Evolutionary conservation across 1,139 yeast genomes (phyloP), one percentile per base, ranked within the genome.

Genomic region (Pichia cactophila): DNA sequence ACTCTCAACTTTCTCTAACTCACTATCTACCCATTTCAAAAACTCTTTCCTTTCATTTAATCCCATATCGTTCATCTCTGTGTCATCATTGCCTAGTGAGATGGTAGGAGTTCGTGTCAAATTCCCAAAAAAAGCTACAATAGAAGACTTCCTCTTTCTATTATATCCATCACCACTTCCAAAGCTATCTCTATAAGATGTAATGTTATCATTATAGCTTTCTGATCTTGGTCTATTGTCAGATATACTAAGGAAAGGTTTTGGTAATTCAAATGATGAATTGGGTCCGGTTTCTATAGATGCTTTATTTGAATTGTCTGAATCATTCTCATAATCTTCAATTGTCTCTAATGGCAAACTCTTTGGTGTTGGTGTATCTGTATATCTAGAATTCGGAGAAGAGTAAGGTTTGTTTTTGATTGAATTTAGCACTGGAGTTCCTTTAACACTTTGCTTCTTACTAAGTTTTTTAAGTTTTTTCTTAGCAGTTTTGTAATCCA

Each of bases 401-500:
- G 23, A n/a, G 23, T 16, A 35, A 4, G 23, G 1, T 23, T 23
- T 23, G 23, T 23, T 23, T 23, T 5, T 23, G 5, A 5, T 23
- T 23, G 23, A 23, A 23, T 23, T 23, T 23, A 23, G 23, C 23
- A 23, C 23, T 20, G 55, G 49, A 6, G 52, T 48, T 26, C 41
- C 37, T 36, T 44, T 46, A 16, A 40, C 26, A 31, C 57, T 57
- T 26, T 60, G 56, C 41, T 59, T 59, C 51, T 63, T 64, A 8
- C 55, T 55, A n/a, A 77, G 59, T 55, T 72, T 73, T 61, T 79
- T 78, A 42, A 82, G 69, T 58, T 73, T 71, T 67, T 78, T 79
- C 65, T 81, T 81, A 20, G 86, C 86, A 28, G 68, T 68, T 61
- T 83, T 83, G 62, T 89, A 89, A 65, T 87, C 82, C 40, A 89